Conservation (phyloP, 495 filamentous ascomycete species). For the Aspergillus conjunctus region DNA sequence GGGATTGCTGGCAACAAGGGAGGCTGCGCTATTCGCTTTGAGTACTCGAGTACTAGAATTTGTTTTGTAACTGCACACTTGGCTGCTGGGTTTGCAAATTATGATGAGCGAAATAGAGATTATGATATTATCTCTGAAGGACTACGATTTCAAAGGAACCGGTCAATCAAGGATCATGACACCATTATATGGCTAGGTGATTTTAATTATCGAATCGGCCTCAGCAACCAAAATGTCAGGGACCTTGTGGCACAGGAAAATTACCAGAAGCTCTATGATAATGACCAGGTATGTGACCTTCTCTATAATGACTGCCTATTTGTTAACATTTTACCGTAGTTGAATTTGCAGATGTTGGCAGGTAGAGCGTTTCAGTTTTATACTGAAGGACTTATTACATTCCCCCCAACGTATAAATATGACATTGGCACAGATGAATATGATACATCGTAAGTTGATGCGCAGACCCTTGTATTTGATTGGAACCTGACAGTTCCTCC, state of each 20-base stretch:
- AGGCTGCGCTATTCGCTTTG: conserved; percentile 93
- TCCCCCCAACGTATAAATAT: conserved; percentile 94
- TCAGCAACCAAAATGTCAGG: conserved; percentile 76
- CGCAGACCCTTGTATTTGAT: background rate
- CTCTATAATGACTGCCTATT: background rate
- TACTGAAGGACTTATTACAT: conserved; percentile 80
- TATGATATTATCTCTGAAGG: conserved; percentile 88
- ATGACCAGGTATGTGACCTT: conserved; percentile 72
- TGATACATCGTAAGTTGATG: conserved; percentile 78
- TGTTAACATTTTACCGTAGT: conserved; percentile 45
- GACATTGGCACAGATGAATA: conserved; percentile 85
- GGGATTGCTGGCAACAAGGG: conserved; percentile 98
- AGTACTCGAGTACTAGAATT: conserved; percentile 88
- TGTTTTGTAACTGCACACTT: conserved; percentile 98
- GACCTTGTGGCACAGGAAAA: conserved; percentile 69
- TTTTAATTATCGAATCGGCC: conserved; percentile 97
- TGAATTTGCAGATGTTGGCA: conserved; percentile 95
- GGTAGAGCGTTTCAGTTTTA: conserved; percentile 88
- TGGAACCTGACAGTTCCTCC: conserved; percentile 6
- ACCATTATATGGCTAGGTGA: conserved; percentile 97
- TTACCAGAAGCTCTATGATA: conserved; percentile 79
- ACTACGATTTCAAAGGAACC: conserved; percentile 84
- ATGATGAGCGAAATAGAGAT: conserved; percentile 92
- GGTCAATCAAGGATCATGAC: conserved; percentile 89
- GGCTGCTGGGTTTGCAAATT: conserved; percentile 95